Percentiles rank a stretch among this genome's conserved stretches.
phyloP scores from a whole-genome alignment of 148 eudicot species.

The Cornus florida region DNA sequence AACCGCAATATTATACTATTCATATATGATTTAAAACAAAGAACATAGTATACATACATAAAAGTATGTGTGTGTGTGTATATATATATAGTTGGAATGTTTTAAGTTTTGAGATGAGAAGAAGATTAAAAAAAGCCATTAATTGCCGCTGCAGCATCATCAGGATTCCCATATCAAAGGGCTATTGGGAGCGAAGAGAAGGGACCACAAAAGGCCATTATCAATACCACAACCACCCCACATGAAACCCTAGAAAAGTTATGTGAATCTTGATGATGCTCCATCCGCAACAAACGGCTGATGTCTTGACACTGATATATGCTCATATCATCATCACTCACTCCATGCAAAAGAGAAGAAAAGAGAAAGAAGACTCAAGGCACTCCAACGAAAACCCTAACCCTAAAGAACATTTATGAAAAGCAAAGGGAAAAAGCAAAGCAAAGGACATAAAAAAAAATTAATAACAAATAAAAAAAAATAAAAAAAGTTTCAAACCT shows the following conservation, averaged over 20 bases:
- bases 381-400: slow-evolving; percentile 18
- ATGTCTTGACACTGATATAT: neutral
- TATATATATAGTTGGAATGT: too few relatives aligned
- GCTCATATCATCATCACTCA: neutral
- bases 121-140: slow-evolving; percentile 31
- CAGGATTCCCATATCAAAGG: slow-evolving; percentile 47
- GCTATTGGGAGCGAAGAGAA: neutral
- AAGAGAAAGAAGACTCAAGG: neutral
- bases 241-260: neutral
- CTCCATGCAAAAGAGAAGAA: neutral
- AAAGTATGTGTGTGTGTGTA: too few relatives aligned
- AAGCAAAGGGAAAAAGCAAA: neutral
- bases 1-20: too few relatives aligned
- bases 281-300: slow-evolving; percentile 48
- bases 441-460: neutral
- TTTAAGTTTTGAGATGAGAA: neutral
- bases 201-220: neutral
- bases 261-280: slow-evolving; percentile 67
- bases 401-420: slow-evolving; percentile 14
- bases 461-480: too few relatives aligned
- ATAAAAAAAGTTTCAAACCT: neutral
- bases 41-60: too few relatives aligned
- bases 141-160: slow-evolving; percentile 61
- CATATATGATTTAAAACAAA: too few relatives aligned
- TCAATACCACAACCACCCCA: neutral